Conservation (phyloP, 2,329 filamentous ascomycete species). For the Fusarium phyllophilum region DNA sequence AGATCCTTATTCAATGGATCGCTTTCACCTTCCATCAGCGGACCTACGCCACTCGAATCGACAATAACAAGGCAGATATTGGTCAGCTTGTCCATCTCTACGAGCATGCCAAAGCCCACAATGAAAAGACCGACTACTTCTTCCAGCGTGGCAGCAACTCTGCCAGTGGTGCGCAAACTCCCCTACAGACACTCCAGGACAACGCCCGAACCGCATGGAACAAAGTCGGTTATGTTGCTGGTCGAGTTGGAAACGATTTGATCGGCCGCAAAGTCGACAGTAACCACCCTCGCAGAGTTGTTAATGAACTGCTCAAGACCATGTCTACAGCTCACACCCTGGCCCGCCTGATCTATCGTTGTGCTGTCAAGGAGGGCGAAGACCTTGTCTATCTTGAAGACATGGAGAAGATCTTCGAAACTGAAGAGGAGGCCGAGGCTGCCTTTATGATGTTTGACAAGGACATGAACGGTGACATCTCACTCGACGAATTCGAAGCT, state of each 20-base stretch:
- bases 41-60: slow-evolving; percentile 90
- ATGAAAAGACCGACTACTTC: slow-evolving; percentile 63
- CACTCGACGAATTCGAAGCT: slow-evolving; percentile 91
- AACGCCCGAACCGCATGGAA: slow-evolving; percentile 80
- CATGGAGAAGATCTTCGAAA: slow-evolving; percentile 80
- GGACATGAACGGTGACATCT: slow-evolving; percentile 95
- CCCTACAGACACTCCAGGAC: slow-evolving; percentile 76
- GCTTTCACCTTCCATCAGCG: slow-evolving; percentile 91
- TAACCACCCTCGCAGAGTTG: slow-evolving; percentile 85
- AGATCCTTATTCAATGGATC: slow-evolving; percentile 94
- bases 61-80: slow-evolving; percentile 92
- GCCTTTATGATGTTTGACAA: slow-evolving; percentile 95
- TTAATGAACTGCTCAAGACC: slow-evolving; percentile 78
- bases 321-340: slow-evolving; percentile 82
- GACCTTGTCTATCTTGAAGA: slow-evolving; percentile 84
- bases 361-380: slow-evolving; percentile 77
- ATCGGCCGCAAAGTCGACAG: slow-evolving; percentile 79
- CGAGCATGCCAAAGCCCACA: slow-evolving; percentile 80
- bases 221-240: slow-evolving; percentile 86
- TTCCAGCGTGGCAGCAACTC: slow-evolving; percentile 55
- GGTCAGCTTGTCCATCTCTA: slow-evolving; percentile 64
- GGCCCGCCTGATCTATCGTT: slow-evolving; percentile 88
- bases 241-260: slow-evolving; percentile 89
- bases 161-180: slow-evolving; percentile 75
- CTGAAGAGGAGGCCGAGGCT: slow-evolving; percentile 85